phyloP scores from a whole-genome alignment of 208 protist genomes.

The Crithidia acanthocephali region DNA sequence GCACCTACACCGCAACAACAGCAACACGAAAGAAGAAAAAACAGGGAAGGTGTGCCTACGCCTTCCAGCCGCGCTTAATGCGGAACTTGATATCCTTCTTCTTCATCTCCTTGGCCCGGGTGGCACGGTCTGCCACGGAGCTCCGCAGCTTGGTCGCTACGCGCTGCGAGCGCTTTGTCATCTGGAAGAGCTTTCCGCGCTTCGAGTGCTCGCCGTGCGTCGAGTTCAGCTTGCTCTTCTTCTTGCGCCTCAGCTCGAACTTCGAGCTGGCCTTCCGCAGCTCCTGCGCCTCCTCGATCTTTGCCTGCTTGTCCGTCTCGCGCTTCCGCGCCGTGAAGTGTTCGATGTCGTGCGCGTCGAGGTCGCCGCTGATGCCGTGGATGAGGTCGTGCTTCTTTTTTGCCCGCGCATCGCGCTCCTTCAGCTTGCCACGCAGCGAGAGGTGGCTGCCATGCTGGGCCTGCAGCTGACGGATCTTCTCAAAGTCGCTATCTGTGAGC shows the following conservation, averaged over 20 bases:
- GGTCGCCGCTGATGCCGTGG: slow-evolving; percentile 79
- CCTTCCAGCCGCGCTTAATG: slow-evolving; percentile 92
- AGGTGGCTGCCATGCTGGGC: slow-evolving; percentile 71
- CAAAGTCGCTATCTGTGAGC: slow-evolving; percentile 86
- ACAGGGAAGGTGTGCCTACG: slow-evolving; percentile 37
- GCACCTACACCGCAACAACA: too few relatives aligned
- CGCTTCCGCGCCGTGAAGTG: slow-evolving; percentile 88
- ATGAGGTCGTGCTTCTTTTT: slow-evolving; percentile 73
- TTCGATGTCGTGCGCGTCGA: slow-evolving; percentile 84
- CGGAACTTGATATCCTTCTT: slow-evolving; percentile 95
- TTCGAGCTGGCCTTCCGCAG: slow-evolving; percentile 78
- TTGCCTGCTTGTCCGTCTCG: slow-evolving; percentile 78
- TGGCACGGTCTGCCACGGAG: slow-evolving; percentile 74
- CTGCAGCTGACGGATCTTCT: slow-evolving; percentile 81
- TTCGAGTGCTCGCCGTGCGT: slow-evolving; percentile 89
- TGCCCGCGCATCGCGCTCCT: slow-evolving; percentile 56
- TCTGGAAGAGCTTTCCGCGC: slow-evolving; percentile 90
- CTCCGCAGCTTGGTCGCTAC: slow-evolving; percentile 87
- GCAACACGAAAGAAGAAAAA: not conserved
- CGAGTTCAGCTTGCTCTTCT: slow-evolving; percentile 91
- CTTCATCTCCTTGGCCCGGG: slow-evolving; percentile 87
- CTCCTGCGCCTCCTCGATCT: slow-evolving; percentile 85
- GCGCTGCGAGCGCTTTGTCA: slow-evolving; percentile 89
- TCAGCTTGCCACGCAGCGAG: slow-evolving; percentile 76
- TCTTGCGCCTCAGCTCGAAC: slow-evolving; percentile 91